These are phyloP conservation scores for Lepidium campestre DNA, from an alignment of 441 rosid species.

Conservation along the genomic window DNA sequence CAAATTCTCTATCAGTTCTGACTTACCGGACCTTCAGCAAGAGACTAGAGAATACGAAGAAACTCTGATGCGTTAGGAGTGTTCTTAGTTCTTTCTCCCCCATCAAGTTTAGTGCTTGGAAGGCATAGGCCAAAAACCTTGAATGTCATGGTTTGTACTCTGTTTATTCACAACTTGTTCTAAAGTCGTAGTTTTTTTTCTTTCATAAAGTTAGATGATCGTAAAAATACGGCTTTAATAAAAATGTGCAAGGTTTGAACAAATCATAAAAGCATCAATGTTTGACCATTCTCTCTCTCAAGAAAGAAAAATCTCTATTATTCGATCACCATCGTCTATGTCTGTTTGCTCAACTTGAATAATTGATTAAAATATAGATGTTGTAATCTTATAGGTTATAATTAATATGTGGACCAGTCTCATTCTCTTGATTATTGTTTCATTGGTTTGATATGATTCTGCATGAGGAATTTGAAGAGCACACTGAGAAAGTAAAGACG, in stretches of 20 bases:
- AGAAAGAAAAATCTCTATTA: neutral
- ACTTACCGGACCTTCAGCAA: constrained; percentile 35
- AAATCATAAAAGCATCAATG: no score
- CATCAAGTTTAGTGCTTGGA: constrained; percentile 6
- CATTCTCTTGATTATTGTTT: neutral
- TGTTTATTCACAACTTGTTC: constrained; percentile 12
- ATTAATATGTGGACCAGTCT: constrained; percentile 6
- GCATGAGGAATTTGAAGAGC: constrained; percentile 87
- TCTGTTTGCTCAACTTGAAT: neutral
- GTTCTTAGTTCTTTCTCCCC: neutral
- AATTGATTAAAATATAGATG: neutral
- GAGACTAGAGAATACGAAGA: constrained; percentile 17
- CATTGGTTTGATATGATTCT: neutral
- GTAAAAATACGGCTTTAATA: neutral
- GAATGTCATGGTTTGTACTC: constrained; percentile 1
- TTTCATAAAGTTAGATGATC: constrained; percentile 13
- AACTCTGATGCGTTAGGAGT: constrained; percentile 14
- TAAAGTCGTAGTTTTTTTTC: neutral
- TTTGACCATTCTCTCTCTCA: neutral
- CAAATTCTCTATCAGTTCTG: constrained; percentile 38
- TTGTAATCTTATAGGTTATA: no score
- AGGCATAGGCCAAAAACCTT: neutral
- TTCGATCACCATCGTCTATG: neutral
- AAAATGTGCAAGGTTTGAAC: constrained; percentile 12
- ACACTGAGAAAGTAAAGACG: constrained; percentile 44